phyloP scores from a whole-genome alignment of 306 rosid genomes.

The Quercus cerris region DNA sequence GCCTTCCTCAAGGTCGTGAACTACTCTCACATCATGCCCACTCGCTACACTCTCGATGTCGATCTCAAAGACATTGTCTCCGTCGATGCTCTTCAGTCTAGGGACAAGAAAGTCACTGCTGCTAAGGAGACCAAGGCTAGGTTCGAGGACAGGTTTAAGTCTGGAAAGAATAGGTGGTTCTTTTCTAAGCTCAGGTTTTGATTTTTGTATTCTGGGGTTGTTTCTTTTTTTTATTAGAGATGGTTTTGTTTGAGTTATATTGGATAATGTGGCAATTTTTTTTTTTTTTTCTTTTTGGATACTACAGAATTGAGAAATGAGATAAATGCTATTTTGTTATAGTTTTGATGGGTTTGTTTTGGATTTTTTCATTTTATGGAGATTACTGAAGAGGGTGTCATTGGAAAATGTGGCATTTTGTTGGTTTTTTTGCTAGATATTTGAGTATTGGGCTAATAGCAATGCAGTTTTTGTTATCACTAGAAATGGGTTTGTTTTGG shows the following conservation, averaged over 20 bases:
- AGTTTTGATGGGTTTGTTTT: too few species aligned
- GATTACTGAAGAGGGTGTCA: too few species aligned
- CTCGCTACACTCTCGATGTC: conserved; percentile 34
- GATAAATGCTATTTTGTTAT: too few species aligned
- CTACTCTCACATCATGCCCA: conserved; percentile 30
- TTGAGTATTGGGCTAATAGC: too few species aligned
- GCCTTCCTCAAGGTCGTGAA: conserved; percentile 30
- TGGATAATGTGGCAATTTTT: too few species aligned
- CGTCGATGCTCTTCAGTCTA: conserved; percentile 7
- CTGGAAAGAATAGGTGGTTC: conserved; percentile 34
- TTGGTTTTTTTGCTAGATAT: too few species aligned
- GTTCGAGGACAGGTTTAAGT: conserved; percentile 32
- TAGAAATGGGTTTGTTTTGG: too few species aligned
- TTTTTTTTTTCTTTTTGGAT: background rate
- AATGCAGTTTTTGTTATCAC: too few species aligned
- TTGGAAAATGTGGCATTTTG: too few species aligned
- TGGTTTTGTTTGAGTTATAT: too few species aligned
- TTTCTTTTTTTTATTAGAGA: background rate
- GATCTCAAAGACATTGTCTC: conserved; percentile 30
- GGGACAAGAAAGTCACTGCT: conserved; percentile 21
- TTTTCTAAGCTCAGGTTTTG: conserved; percentile 31
- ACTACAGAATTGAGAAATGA: background rate
- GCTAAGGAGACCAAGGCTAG: conserved; percentile 27
- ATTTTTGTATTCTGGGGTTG: too few species aligned
- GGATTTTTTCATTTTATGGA: too few species aligned